These are phyloP conservation scores for Cucumis sativus DNA, from an alignment of 306 rosid genomes.

Conservation along the genomic window Cucumber_9930_V3 NC_026658.2:8014001-8014500, in stretches of 20 bases:
- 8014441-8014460: slow-evolving; percentile 6
- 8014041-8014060: slow-evolving; percentile 6
- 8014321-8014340: slow-evolving; percentile 6
- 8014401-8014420: background rate
- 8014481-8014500: slow-evolving; percentile 13
- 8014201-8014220: background rate
- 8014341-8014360: background rate
- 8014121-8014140: background rate
- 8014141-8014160: background rate
- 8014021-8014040: background rate
- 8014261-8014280: background rate
- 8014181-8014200: background rate
- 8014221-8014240: slow-evolving; percentile 10
- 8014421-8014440: slow-evolving; percentile 12
- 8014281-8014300: slow-evolving; percentile 9
- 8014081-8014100: background rate
- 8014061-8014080: slow-evolving; percentile 1
- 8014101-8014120: background rate
- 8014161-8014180: slow-evolving; percentile 4
- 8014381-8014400: background rate
- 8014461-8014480: slow-evolving; percentile 14
- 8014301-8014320: slow-evolving; percentile 1
- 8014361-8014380: background rate
- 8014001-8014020: slow-evolving; percentile 7
- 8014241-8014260: background rate